These are phyloP conservation scores for Hymenoscyphus fraxineus DNA, from an alignment of 2,329 filamentous ascomycete species.

Conservation along the genomic window DNA sequence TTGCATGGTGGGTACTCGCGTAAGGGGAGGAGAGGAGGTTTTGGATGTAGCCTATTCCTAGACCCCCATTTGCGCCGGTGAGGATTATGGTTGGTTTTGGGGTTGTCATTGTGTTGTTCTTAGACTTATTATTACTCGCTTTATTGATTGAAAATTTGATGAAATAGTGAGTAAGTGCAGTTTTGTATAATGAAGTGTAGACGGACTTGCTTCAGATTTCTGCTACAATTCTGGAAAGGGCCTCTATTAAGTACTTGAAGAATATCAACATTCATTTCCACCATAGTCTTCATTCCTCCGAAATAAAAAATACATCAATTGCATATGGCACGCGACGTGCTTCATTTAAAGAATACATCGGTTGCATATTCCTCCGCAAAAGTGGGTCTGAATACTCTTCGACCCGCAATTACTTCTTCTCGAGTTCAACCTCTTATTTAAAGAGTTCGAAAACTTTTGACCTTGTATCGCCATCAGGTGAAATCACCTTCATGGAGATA, in stretches of 20 bases:
- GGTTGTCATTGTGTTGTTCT: neutral
- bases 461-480: no score
- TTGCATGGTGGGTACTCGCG: slow-evolving; percentile 16
- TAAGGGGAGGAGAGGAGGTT: slow-evolving; percentile 17
- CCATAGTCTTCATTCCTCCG: neutral
- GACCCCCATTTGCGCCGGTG: slow-evolving; percentile 29
- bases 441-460: no score
- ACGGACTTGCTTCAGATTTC: neutral
- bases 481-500: no score
- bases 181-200: no score
- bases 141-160: neutral
- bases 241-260: neutral
- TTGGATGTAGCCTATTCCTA: slow-evolving; percentile 23
- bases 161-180: neutral
- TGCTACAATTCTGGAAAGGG: neutral
- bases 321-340: neutral
- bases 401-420: no score
- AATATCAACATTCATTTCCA: neutral
- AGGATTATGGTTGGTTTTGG: slow-evolving; percentile 20
- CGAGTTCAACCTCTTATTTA: no score
- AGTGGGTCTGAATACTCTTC: neutral
- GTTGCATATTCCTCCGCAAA: neutral
- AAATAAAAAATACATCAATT: neutral
- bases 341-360: neutral
- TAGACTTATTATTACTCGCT: neutral